phyloP scores from a whole-genome alignment of 140 eudicot species.

The Oenanthe javanica region DNA sequence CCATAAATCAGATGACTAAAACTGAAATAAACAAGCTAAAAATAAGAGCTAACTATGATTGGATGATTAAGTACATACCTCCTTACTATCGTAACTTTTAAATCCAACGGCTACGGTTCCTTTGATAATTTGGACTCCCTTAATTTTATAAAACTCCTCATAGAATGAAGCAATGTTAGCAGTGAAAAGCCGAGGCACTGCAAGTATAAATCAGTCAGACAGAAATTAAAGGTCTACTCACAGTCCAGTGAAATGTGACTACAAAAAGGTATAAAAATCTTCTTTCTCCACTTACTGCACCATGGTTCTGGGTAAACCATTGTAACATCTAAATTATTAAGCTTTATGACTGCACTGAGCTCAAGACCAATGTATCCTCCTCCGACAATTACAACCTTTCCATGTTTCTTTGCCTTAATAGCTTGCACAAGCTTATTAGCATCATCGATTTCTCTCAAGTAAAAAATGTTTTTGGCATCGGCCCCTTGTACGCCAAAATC shows the following conservation, averaged over 20 bases:
- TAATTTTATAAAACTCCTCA: slow-evolving; percentile 74
- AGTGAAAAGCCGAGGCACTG: slow-evolving; percentile 99
- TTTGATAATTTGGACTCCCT: slow-evolving; percentile 73
- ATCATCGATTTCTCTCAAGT: too few species aligned
- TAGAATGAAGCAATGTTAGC: slow-evolving; percentile 89
- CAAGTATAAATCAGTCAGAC: slow-evolving; percentile 19
- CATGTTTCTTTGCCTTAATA: too few species aligned
- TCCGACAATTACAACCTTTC: too few species aligned
- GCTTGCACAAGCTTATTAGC: too few species aligned
- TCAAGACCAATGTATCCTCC: slow-evolving; percentile 96
- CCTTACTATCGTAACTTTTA: slow-evolving; percentile 45
- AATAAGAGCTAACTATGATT: not conserved
- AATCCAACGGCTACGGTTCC: slow-evolving; percentile 96
- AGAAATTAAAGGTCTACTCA: not conserved
- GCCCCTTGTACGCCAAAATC: too few species aligned
- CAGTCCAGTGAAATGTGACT: not conserved
- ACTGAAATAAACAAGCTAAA: not conserved
- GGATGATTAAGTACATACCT: slow-evolving; percentile 36
- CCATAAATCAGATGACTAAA: not conserved
- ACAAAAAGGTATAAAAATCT: not conserved
- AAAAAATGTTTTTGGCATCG: too few species aligned
- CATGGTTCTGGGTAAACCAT: slow-evolving; percentile 99
- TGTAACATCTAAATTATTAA: slow-evolving; percentile 68
- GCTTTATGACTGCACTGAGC: slow-evolving; percentile 77
- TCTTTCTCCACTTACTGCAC: slow-evolving; percentile 80